Base-by-base conservation (phyloP, 768 basidiomycete genomes). In the Calocybe gangraenosa region DNA sequence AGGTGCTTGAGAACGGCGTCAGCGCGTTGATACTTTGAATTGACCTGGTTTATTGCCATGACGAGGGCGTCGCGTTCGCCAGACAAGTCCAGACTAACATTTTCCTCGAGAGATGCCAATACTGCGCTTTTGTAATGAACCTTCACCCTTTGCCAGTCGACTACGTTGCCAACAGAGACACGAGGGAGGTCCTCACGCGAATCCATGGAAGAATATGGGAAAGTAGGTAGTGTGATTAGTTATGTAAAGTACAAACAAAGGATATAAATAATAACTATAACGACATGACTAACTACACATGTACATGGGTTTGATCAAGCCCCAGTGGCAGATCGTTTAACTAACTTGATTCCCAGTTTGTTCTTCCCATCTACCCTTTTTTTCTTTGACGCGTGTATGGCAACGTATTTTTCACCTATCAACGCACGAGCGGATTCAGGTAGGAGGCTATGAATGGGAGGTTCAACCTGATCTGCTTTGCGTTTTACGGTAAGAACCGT, bases 381-480 rank as follows among this genome's bases (percentile, higher is more conserved):
- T 68, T 84, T 87, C 67, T 83, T 84, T 23, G 65, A 56, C 7
- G 67, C 58, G 3, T 69, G 65, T 15, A 69, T 56, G 11, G 65
- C 58, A 17, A 67, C 62, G 2, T 67, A 61, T 58, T 80, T 79
- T 22, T 77, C 64, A 15, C 61, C 64, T 17, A 88, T 75, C 47
- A 87, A 58, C n/a, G 78, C 67, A 23, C 77, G 74, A 5, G 81
- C 74, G 17, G 79, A 73, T 38, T 83, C 84, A 2, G 87, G 80
- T 23, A 92, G 66, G 0, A 92, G 69, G 45, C 74, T 81, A 46
- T 80, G 73, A 47, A 90, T 58, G 10, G 81, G 76, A 1, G 90
- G 89, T 53, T 92, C 89, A 17, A 74, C 60, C n/a, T 81, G 80
- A 19, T 82, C 87, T 5, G 89, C 90, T 59, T 91, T 92, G 42